Evolutionary conservation across 2,329 filamentous ascomycete genomes (phyloP).

Genomic region (Colletotrichum liriopes): DNA sequence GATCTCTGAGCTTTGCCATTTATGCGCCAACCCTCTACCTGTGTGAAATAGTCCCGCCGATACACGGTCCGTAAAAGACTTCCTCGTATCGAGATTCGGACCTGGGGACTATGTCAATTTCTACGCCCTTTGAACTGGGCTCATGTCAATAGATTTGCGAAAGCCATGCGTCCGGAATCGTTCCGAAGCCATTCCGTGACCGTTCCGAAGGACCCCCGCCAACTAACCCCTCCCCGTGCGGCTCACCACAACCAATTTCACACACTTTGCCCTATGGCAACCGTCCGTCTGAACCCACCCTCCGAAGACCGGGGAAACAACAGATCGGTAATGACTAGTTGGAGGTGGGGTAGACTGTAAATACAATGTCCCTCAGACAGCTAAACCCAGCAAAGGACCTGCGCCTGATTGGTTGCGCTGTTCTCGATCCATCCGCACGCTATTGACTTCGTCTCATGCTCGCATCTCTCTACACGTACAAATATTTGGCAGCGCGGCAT

Average conservation of each 20-base stretch:
- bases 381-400: background rate
- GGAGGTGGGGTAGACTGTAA: background rate
- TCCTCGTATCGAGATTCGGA: background rate
- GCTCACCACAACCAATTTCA: background rate
- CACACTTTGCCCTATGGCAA: background rate
- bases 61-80: too few relatives aligned
- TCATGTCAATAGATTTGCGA: background rate
- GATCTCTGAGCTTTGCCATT: background rate
- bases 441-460: conserved; percentile 34
- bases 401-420: conserved; percentile 8
- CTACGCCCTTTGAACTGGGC: background rate
- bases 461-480: conserved; percentile 1
- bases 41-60: background rate
- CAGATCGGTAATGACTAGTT: background rate
- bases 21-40: background rate
- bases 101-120: background rate
- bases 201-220: conserved; percentile 13
- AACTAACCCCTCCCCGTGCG: background rate
- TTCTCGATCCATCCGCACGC: conserved; percentile 9
- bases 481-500: background rate
- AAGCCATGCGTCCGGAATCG: background rate
- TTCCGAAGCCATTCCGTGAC: conserved; percentile 7
- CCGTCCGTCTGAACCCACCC: background rate
- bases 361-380: background rate
- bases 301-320: background rate